These are phyloP conservation scores for Astragalus membranaceus DNA, from an alignment of 306 rosid species.

Conservation along the genomic window DNA sequence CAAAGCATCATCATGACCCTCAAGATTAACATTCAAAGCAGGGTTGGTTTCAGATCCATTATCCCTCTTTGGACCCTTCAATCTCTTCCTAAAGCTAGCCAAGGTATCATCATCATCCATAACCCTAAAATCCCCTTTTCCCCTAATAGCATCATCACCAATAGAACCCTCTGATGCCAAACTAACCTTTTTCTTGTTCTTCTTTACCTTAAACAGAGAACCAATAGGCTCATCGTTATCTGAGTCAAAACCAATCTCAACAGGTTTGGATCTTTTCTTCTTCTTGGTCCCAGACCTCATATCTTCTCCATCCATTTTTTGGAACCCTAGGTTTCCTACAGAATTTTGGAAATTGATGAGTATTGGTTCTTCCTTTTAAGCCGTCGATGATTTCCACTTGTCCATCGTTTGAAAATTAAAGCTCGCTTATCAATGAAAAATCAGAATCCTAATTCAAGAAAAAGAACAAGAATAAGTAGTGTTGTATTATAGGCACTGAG, in stretches of 20 bases:
- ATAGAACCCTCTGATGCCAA: constrained; percentile 25
- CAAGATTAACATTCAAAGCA: constrained; percentile 30
- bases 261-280: constrained; percentile 48
- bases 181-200: constrained; percentile 58
- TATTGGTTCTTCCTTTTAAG: constrained; percentile 34
- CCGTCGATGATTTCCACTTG: constrained; percentile 40
- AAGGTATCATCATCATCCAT: constrained; percentile 92
- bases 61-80: constrained; percentile 84
- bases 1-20: constrained; percentile 20
- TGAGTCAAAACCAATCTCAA: constrained; percentile 47
- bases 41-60: constrained; percentile 41
- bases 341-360: not conserved
- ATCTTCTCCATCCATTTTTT: constrained; percentile 62
- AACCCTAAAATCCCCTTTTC: constrained; percentile 49
- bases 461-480: not conserved
- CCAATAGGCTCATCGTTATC: constrained; percentile 87
- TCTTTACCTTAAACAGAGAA: constrained; percentile 61
- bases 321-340: constrained; percentile 35
- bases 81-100: constrained; percentile 87
- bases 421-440: constrained; percentile 29
- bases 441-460: constrained; percentile 21
- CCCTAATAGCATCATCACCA: constrained; percentile 33
- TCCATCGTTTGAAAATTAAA: constrained; percentile 23
- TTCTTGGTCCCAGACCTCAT: constrained; percentile 46
- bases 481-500: constrained; percentile 2